Conservation (phyloP, 306 rosid genomes). For the Trifolium repens region DNA sequence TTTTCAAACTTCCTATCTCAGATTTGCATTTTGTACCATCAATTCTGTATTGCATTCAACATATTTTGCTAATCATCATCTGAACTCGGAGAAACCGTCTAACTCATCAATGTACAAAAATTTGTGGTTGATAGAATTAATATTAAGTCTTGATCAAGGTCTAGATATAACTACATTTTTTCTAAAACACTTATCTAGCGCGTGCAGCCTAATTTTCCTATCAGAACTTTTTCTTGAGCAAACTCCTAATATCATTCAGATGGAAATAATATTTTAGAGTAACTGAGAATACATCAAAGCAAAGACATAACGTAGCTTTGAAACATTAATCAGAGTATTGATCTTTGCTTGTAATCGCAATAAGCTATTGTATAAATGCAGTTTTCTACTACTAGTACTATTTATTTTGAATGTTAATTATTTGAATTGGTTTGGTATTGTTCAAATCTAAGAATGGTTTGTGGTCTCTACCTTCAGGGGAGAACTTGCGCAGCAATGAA, state of each 20-base stretch:
- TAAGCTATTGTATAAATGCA: constrained; percentile 4
- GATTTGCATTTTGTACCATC: constrained; percentile 6
- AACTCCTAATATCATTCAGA: constrained; percentile 24
- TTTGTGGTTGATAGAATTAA: constrained; percentile 16
- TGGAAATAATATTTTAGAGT: constrained; percentile 28
- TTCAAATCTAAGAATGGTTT: constrained; percentile 21
- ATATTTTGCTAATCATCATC: neutral
- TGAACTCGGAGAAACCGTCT: constrained; percentile 5
- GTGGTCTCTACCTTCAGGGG: constrained; percentile 1
- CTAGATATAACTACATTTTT: constrained; percentile 21
- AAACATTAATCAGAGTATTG: constrained; percentile 25
- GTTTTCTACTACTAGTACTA: neutral
- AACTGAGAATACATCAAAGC: constrained; percentile 11
- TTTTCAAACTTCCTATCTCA: neutral
- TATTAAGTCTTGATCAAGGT: constrained; percentile 25
- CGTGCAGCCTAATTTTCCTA: constrained; percentile 15
- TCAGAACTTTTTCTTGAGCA: constrained; percentile 22
- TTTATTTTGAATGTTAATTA: constrained; percentile 7
- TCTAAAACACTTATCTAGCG: constrained; percentile 19
- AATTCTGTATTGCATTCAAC: constrained; percentile 10
- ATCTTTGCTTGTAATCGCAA: constrained; percentile 30
- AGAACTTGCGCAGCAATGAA: constrained; percentile 17
- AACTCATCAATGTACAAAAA: neutral
- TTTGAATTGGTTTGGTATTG: constrained; percentile 10
- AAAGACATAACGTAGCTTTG: constrained; percentile 25